Evolutionary conservation across 1,284 basidiomycete genomes (phyloP), one percentile per base, ranked within the genome.

Genomic region (Paramarasmius palmivorus): DNA sequence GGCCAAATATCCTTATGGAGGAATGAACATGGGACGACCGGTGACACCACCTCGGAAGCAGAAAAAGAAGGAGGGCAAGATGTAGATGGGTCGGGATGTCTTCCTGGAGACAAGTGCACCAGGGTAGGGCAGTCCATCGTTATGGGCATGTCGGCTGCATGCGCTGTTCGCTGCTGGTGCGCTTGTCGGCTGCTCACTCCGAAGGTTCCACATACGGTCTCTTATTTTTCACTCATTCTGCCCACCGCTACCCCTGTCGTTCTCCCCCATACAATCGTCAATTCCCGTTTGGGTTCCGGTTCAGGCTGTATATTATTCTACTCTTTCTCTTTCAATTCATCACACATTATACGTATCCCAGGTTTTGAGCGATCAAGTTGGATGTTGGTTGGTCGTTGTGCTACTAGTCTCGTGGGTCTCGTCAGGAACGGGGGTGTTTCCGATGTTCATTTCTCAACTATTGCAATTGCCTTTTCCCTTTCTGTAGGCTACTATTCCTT

Each of bases 1-100:
- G 76, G 84, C 90, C 57, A 95, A 94, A 74, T 94, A 95, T 72
- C 87, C 90, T 3, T 92, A 92, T 60, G 87, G 87, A 50, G 86
- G 85, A 39, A 87, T 88, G 78, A 89, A 86, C 65, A 83, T 87
- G 79, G 88, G 86, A 39, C 79, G 89, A 61, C 88, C 86, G 36
- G 83, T 89, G 59, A 89, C 89, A 62, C 89, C 89, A 59, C 88
- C 89, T 57, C 90, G 90, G 71, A 91, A 90, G 78, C 84, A 85
- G 76, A 90, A 89, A 84, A 89, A 88, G 82, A 91, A 91, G 79
- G 86, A 83, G 62, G 77, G 71, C 77, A 86, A 87, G 79, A 82
- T 81, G 79, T 46, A 46, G 23, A 46, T 15, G 25, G 83, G 81
- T 66, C 85, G 32, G 29, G 25, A 60, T 63, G 58, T 38, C 32